These are phyloP conservation scores for Pichia terricola DNA, from an alignment of 1,139 yeast genomes.

Conservation along the genomic window DNA sequence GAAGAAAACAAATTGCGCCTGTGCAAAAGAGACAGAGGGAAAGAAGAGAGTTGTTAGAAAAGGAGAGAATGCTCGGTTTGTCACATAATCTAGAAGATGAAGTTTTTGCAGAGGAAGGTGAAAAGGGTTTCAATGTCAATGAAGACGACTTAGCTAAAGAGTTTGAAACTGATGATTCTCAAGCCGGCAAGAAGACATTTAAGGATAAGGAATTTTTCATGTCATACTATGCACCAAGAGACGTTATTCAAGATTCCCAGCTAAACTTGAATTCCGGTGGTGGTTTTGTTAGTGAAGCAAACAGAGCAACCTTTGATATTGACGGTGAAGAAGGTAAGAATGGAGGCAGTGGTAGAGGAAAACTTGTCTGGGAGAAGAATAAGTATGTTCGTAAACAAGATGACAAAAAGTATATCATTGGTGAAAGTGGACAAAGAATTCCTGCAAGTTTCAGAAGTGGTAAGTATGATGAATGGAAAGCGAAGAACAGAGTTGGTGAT, in stretches of 20 bases:
- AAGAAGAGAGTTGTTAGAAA: conserved; percentile 56
- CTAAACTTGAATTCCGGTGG: conserved; percentile 31
- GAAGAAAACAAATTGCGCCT: conserved; percentile 75
- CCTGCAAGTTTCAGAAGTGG: conserved; percentile 94
- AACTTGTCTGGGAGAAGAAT: conserved; percentile 89
- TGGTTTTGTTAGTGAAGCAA: conserved; percentile 70
- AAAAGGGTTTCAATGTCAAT: conserved; percentile 44
- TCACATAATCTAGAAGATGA: conserved; percentile 69
- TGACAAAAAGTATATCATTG: conserved; percentile 80
- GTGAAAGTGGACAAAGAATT: conserved; percentile 88
- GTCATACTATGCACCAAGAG: conserved; percentile 83
- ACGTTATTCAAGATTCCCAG: conserved; percentile 79
- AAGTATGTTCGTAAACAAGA: conserved; percentile 78
- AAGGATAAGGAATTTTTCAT: conserved; percentile 79
- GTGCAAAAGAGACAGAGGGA: conserved; percentile 73
- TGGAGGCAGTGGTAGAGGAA: conserved; percentile 44
- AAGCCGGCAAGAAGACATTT: conserved; percentile 33
- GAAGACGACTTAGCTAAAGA: conserved; percentile 43
- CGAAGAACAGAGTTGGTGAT: conserved; percentile 51
- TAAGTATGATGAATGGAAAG: conserved; percentile 84
- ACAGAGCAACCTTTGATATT: conserved; percentile 76
- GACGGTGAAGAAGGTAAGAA: conserved; percentile 63
- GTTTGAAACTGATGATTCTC: conserved; percentile 25
- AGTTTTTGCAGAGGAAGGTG: conserved; percentile 35
- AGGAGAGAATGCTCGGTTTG: conserved; percentile 70